Evolutionary conservation across 139 green algal genomes (phyloP), one percentile per base, ranked within the genome.

Genomic region (Chloropicon primus): DNA sequence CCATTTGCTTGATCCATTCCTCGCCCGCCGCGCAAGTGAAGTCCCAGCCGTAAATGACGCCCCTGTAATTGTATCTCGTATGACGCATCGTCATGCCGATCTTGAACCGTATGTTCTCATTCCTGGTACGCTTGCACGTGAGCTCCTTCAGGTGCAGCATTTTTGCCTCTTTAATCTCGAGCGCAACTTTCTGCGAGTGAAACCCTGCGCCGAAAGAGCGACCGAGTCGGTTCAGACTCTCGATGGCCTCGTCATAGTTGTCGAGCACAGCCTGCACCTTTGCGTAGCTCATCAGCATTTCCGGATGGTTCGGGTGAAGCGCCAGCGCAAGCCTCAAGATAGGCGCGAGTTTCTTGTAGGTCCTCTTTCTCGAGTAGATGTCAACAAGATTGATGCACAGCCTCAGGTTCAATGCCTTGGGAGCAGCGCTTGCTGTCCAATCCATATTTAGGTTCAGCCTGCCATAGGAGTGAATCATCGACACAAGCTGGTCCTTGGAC

Each of bases 21-120:
- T 89, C 86, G 1, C 77, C 62, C 23, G 82, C 83, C 0, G 23
- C 25, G 82, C 88, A 92, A 0, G 2, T 0, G 0, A 80, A 29
- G 82, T 92, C 86, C 86, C 86, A 90, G 25, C 85, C 87, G 23
- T 84, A 78, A 53, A 92, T 85, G 10, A 92, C 80, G n/a, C 87
- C 88, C 0, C 85, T 77, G 74, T 91, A 92, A 22, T 73, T 53
- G 77, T 86, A 88, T 2, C 79, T 72, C 76, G 5, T 26, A 80
- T 88, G 83, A 10, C 72, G 72, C 24, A 89, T 78, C 21, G 87
- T 76, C 10, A 84, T 24, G 28, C 85, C 85, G 2, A 85, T 80
- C 0, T 27, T 71, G 75, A 76, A 86, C 23, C 24, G 25, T 5
- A 28, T 2, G 23, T 25, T 27, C 73, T 5, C 25, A 28, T 41